A percentile compares a stretch with the other conserved stretches of the same genome.
Conservation (phyloP, 176 grass and related monocot species). For the Zea luxurians region DNA sequence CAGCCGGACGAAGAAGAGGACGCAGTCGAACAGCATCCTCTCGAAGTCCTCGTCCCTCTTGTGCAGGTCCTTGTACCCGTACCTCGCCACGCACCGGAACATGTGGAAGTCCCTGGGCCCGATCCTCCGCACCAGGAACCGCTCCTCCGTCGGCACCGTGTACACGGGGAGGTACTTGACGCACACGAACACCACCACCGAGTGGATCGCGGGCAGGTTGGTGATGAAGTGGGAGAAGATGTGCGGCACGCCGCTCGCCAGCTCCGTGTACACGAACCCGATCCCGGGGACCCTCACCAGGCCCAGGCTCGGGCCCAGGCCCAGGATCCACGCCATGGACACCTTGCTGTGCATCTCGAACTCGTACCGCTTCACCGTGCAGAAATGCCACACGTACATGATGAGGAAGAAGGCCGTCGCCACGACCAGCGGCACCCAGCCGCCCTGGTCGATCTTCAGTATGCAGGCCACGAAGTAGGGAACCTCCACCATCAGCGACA, state of each 20-base stretch:
- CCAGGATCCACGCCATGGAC: conserved; percentile 97
- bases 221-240: conserved; percentile 99
- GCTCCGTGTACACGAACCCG: conserved; percentile 91
- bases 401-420: conserved; percentile 64
- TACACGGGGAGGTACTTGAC: conserved; percentile 98
- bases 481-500: conserved; percentile 86
- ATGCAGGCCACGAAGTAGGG: conserved; percentile 91
- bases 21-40: conserved; percentile 71
- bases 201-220: conserved; percentile 95
- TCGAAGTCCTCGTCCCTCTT: conserved; percentile 95
- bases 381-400: conserved; percentile 98
- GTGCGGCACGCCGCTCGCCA: conserved; percentile 86
- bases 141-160: conserved; percentile 79
- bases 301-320: conserved; percentile 88
- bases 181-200: conserved; percentile 87
- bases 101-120: conserved; percentile 93
- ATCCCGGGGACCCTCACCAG: conserved; percentile 93
- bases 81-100: conserved; percentile 82
- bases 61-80: conserved; percentile 94
- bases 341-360: conserved; percentile 99
- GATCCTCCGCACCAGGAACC: conserved; percentile 84
- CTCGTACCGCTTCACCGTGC: conserved; percentile 90
- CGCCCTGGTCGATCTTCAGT: conserved; percentile 90
- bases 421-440: conserved; percentile 93
- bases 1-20: conserved; percentile 59